A percentile compares a stretch with the other conserved stretches of the same genome.
phyloP scores from a whole-genome alignment of 108 stramenopile genomes.

The Nitzschia sp. region DNA sequence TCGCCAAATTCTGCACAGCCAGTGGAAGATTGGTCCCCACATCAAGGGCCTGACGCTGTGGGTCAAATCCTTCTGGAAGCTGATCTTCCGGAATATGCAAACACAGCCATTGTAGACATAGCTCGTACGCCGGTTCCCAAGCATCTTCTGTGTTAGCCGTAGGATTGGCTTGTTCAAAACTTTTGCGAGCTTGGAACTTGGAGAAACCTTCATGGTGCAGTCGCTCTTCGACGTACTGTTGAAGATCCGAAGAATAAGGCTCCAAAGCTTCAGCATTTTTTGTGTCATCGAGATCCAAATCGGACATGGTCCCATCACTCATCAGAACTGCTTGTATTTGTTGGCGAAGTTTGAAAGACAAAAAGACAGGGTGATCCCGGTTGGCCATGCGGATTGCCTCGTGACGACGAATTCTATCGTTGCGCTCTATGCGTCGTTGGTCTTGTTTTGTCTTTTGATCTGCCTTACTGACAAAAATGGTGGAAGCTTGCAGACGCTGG shows the following conservation, averaged over 20 bases:
- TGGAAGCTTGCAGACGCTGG: constrained; percentile 33
- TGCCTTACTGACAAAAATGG: constrained; percentile 36
- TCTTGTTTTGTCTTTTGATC: constrained; percentile 48
- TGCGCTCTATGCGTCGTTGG: constrained; percentile 42
- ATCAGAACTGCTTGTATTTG: constrained; percentile 64
- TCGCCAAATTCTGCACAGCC: constrained; percentile 1
- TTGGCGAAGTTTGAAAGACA: constrained; percentile 60
- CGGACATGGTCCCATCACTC: constrained; percentile 29
- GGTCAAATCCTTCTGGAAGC: constrained; percentile 86
- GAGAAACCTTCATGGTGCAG: constrained; percentile 77
- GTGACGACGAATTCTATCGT: constrained; percentile 59
- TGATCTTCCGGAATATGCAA: constrained; percentile 78
- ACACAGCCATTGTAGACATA: constrained; percentile 77
- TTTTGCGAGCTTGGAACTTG: constrained; percentile 51
- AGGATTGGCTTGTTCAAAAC: constrained; percentile 26
- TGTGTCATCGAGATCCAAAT: constrained; percentile 37
- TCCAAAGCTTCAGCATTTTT: constrained; percentile 33
- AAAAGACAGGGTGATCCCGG: constrained; percentile 67
- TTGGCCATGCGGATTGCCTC: constrained; percentile 81
- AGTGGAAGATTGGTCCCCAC: constrained; percentile 37
- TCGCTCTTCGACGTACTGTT: constrained; percentile 62
- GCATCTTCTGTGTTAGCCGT: constrained; percentile 30
- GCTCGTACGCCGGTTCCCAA: constrained; percentile 70
- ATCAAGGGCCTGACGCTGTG: constrained; percentile 65
- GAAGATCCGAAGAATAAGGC: constrained; percentile 36